Evolutionary conservation across 1,284 basidiomycete species (phyloP).

Genomic region (Salmacisia buchloeana): DNA sequence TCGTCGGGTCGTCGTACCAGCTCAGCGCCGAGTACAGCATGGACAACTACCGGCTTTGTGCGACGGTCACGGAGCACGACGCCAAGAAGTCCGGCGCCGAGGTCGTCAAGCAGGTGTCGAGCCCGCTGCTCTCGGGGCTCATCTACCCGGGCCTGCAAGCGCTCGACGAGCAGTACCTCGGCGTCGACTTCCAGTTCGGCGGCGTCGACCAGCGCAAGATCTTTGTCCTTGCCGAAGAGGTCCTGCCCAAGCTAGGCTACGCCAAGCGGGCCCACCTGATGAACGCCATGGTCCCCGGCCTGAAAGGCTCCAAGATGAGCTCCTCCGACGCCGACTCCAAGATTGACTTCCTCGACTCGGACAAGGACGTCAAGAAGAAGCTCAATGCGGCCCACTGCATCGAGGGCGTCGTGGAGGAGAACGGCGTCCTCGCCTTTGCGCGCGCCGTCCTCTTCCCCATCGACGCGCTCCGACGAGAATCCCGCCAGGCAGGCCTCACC

Average conservation of each 20-base stretch:
- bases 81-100: constrained; percentile 99
- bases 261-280: constrained; percentile 92
- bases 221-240: constrained; percentile 93
- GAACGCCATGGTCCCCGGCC: constrained; percentile 96
- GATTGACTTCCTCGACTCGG: constrained; percentile 91
- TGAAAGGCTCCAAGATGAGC: constrained; percentile 96
- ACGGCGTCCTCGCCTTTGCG: constrained; percentile 86
- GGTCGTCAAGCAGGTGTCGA: constrained; percentile 95
- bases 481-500: background rate
- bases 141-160: constrained; percentile 96
- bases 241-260: constrained; percentile 89
- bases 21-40: constrained; percentile 85
- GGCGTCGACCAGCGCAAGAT: constrained; percentile 98
- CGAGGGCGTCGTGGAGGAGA: constrained; percentile 82
- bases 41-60: constrained; percentile 86
- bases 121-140: constrained; percentile 79
- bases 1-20: constrained; percentile 87
- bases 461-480: constrained; percentile 49
- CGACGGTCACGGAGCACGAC: constrained; percentile 88
- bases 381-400: constrained; percentile 90
- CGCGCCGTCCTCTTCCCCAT: constrained; percentile 85
- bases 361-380: constrained; percentile 78
- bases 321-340: constrained; percentile 93
- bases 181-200: constrained; percentile 95
- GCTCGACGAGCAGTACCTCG: constrained; percentile 94